phyloP scores from a whole-genome alignment of 2,329 filamentous ascomycete species.

The Penicillium palitans region DNA sequence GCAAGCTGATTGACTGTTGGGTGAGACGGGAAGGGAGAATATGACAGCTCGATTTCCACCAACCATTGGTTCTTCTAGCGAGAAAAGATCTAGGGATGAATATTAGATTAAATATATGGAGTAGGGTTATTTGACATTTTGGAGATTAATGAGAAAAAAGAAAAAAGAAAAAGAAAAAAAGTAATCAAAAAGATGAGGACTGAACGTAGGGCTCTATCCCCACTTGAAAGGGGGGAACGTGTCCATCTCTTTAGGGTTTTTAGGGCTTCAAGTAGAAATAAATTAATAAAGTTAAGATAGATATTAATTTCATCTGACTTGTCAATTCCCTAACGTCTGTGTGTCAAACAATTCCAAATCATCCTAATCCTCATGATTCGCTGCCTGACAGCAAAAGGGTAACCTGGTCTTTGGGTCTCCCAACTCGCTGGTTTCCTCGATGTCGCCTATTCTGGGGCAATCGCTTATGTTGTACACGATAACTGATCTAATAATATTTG shows the following conservation, averaged over 20 bases:
- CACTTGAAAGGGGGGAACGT: slow-evolving; percentile 22
- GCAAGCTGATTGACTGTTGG: slow-evolving; percentile 6
- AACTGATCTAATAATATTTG: not conserved
- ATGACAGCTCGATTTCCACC: slow-evolving; percentile 36
- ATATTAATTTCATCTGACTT: slow-evolving; percentile 16
- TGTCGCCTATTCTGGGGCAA: not conserved
- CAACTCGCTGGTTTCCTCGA: slow-evolving; percentile 22
- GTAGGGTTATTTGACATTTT: not conserved
- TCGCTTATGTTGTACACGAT: not conserved
- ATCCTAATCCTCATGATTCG: slow-evolving; percentile 15
- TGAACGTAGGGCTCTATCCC: slow-evolving; percentile 3
- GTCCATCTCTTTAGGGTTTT: slow-evolving; percentile 9
- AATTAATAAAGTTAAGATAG: slow-evolving; percentile 4
- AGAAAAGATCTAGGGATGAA: not conserved
- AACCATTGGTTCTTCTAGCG: slow-evolving; percentile 4
- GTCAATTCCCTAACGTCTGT: slow-evolving; percentile 22
- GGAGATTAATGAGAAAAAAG: not conserved
- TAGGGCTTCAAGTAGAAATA: slow-evolving; percentile 14
- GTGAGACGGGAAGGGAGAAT: slow-evolving; percentile 21
- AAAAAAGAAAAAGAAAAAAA: not conserved
- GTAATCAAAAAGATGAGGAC: not conserved
- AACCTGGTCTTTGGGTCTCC: slow-evolving; percentile 28
- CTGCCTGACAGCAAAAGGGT: slow-evolving; percentile 25
- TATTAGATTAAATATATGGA: not conserved
- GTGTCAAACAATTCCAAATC: slow-evolving; percentile 27